Percentiles rank a stretch among this genome's conserved stretches.
These are phyloP conservation scores for Fusarium sp. DNA, from an alignment of 2,329 filamentous ascomycete species.

Conservation along the genomic window DNA sequence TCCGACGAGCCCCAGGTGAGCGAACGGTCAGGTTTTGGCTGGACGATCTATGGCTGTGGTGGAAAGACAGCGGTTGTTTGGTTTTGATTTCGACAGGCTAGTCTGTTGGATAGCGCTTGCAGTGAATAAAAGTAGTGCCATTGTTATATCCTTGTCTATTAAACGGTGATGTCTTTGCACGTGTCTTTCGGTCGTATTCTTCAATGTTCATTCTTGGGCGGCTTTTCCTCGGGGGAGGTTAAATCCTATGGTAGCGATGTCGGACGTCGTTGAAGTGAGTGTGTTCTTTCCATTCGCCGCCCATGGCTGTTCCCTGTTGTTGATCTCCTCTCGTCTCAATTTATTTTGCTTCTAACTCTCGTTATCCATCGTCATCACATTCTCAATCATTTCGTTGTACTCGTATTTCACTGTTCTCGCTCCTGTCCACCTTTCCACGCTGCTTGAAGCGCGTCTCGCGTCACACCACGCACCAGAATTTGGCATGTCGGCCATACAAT, in stretches of 20 bases:
- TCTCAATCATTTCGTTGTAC: too few species aligned
- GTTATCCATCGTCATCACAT: neutral
- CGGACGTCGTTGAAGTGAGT: neutral
- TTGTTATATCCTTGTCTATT: conserved; percentile 32
- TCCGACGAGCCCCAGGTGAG: conserved; percentile 59
- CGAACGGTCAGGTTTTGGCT: neutral
- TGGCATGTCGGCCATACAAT: neutral
- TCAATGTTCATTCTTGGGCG: neutral
- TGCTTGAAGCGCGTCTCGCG: neutral
- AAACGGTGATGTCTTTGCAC: neutral
- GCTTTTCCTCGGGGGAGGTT: neutral
- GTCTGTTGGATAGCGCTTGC: conserved; percentile 44
- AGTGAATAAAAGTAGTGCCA: conserved; percentile 45
- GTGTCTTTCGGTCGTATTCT: rapidly evolving
- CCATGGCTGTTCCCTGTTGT: neutral
- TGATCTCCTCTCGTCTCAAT: neutral
- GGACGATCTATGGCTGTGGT: neutral
- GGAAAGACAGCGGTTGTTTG: conserved; percentile 22
- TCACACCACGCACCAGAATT: neutral
- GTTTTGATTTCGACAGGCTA: conserved; percentile 23
- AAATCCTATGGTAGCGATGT: too few species aligned
- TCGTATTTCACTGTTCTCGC: neutral
- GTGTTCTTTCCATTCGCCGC: neutral
- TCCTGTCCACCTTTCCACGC: neutral
- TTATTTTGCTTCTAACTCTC: too few species aligned